Base-by-base conservation (phyloP, 2,329 filamentous ascomycete genomes). In the Calonectria hawksworthii region DNA sequence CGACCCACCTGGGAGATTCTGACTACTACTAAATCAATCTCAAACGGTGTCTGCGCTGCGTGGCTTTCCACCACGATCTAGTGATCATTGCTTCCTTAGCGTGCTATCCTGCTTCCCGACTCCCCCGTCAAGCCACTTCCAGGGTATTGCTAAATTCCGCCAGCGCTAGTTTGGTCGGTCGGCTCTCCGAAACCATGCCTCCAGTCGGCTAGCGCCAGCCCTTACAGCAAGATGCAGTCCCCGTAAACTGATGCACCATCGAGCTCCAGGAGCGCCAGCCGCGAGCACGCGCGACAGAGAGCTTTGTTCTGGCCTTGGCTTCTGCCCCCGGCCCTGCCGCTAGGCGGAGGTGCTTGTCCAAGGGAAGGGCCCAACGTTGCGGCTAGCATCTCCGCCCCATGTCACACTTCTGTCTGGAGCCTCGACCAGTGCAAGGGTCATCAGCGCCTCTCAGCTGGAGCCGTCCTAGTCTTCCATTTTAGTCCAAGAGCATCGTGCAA, bases 131-230 rank as follows among this genome's bases (percentile, higher is more conserved):
- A 65, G 41, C 61, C 61, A 65, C 38, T 23, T 65, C 26, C 66
- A 74, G 51, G 56, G 65, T 67, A 63, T 61, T 51, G 63, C 64
- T 34, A 44, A 74, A 75, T 68, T n/a, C 38, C 61, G 18, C 76
- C 61, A 47, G 67, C 51, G 9, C 68, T 54, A 52, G 68, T 50
- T 34, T 74, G 61, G 51, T 21, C 68, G 52, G 70, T 56, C 21
- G 38, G 41, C 28, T 21, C 41, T 47, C 38, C 61, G 41, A 70
- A 56, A 41, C 56, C 65, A 76, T 77, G 51, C 67, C 69, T 78
- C 47, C 47, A 13, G 74, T 74, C 73, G 73, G 78, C 56, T 38
- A 72, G 73, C 64, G 63, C 47, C 34, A 26, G 63, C 18, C 47
- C 11, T 8, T 30, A 70, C 47, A 68, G 67, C 38, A 47, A 74